Percentiles rank a stretch among this genome's conserved stretches.
These are phyloP conservation scores for Amanita rimosa DNA, from an alignment of 768 basidiomycete species.

Conservation along the genomic window DNA sequence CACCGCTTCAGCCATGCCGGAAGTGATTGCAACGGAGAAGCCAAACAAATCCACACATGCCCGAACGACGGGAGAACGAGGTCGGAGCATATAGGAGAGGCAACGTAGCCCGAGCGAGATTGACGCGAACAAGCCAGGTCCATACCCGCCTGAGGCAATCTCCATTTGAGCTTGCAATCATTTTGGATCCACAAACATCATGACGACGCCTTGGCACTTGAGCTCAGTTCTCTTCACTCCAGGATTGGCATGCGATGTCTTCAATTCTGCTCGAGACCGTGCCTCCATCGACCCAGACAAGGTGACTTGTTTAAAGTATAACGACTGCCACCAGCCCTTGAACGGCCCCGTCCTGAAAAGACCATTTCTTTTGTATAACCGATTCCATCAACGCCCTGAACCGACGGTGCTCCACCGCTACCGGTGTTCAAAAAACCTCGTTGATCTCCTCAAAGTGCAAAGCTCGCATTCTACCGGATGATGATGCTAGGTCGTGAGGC, in stretches of 20 bases:
- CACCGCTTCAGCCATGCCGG: constrained; percentile 5
- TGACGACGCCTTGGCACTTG: no score
- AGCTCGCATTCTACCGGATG: background rate
- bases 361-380: background rate
- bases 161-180: background rate
- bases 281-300: no score
- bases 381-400: constrained; percentile 1
- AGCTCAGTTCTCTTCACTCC: no score
- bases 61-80: background rate
- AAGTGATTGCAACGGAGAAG: constrained; percentile 4
- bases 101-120: background rate
- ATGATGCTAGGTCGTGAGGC: no score
- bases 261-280: background rate
- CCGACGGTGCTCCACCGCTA: background rate
- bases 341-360: background rate
- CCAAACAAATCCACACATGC: constrained; percentile 4
- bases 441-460: background rate
- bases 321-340: background rate
- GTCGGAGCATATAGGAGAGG: constrained; percentile 1
- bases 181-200: background rate
- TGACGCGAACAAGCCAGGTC: constrained; percentile 2
- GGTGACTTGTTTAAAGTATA: background rate
- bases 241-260: background rate
- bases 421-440: background rate
- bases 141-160: background rate